phyloP scores from a whole-genome alignment of 2,329 filamentous ascomycete species.

The Leptographium radiaticola region DNA sequence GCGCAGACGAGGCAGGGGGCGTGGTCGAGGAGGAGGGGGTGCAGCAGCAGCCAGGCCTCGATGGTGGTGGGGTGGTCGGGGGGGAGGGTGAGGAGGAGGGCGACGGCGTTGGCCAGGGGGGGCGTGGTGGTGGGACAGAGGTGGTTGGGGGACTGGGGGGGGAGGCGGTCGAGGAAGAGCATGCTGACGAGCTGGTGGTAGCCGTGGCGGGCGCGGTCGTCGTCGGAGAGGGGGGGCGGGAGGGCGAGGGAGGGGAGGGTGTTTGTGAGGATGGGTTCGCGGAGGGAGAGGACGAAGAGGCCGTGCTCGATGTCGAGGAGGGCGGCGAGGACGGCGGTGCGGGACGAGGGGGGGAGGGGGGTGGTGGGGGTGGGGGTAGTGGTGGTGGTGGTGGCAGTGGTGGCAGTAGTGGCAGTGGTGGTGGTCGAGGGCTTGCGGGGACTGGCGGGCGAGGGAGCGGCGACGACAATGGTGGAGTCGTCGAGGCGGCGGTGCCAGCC shows the following conservation, averaged over 20 bases:
- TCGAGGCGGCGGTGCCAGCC: neutral
- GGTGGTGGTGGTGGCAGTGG: neutral
- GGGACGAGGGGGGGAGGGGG: neutral
- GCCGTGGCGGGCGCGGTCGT: neutral
- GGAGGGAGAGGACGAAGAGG: neutral
- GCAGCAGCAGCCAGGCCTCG: constrained; percentile 2
- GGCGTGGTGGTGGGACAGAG: neutral
- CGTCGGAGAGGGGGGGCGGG: neutral
- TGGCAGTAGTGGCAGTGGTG: neutral
- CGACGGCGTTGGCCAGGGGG: neutral
- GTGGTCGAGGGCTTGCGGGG: neutral
- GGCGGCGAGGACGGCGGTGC: neutral
- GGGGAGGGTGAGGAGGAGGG: neutral
- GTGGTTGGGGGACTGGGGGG: neutral
- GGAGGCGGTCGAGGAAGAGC: neutral
- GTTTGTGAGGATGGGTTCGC: neutral
- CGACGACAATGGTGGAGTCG: neutral
- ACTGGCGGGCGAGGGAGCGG: too few relatives aligned
- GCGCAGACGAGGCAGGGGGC: neutral
- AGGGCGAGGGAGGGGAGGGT: neutral
- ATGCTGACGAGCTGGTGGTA: neutral
- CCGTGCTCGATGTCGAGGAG: neutral
- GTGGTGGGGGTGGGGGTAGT: neutral
- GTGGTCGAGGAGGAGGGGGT: neutral
- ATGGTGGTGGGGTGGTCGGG: neutral